Percentiles rank a stretch among this genome's conserved stretches.
phyloP scores from a whole-genome alignment of 106 monocot species.

The Allium sativum region DNA sequence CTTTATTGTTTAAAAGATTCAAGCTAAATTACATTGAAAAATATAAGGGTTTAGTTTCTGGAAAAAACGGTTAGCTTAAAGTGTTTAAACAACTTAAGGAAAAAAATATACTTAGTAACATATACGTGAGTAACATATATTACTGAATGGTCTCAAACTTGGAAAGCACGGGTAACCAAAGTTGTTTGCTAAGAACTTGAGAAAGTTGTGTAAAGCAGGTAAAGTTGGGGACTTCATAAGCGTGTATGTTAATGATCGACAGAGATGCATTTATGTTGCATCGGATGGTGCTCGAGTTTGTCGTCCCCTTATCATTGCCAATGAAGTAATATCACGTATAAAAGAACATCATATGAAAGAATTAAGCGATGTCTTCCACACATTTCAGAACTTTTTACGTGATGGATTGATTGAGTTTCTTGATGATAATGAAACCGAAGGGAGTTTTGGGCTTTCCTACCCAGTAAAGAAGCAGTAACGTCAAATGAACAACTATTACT shows the following conservation, averaged over 20 bases:
- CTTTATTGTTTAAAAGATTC: too few species aligned
- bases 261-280: constrained; percentile 88
- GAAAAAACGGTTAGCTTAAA: too few species aligned
- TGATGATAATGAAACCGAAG: constrained; percentile 99
- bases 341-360: constrained; percentile 92
- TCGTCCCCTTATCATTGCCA: constrained; percentile 94
- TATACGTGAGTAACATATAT: too few species aligned
- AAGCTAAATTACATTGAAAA: too few species aligned
- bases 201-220: constrained; percentile 59
- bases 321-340: constrained; percentile 72
- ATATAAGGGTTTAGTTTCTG: too few species aligned
- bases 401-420: constrained; percentile 94
- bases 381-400: constrained; percentile 76
- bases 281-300: constrained; percentile 98
- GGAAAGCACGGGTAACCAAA: constrained; percentile 78
- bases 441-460: too few species aligned
- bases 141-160: constrained; percentile 84
- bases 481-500: too few species aligned
- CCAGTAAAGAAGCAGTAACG: too few species aligned
- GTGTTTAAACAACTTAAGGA: too few species aligned
- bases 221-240: constrained; percentile 94
- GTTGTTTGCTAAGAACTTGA: constrained; percentile 65
- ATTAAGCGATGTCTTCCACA: constrained; percentile 75
- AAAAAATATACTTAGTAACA: too few species aligned
- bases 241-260: constrained; percentile 80